A percentile compares a stretch with the other conserved stretches of the same genome.
Conservation (phyloP, 2,329 filamentous ascomycete genomes). For the Colletotrichum incanum region DNA sequence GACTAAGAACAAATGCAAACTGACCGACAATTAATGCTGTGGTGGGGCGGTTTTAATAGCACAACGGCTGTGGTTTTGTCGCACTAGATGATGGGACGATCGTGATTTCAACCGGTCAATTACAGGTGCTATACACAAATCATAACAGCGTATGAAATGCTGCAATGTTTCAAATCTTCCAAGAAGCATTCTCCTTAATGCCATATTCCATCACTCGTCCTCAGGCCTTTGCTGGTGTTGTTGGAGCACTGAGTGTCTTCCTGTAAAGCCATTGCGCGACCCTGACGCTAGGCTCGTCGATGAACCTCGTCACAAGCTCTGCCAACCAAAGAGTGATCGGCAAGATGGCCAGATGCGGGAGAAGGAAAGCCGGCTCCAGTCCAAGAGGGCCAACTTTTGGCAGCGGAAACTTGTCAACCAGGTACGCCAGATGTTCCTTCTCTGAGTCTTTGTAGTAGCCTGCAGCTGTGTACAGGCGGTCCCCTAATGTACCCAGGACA, state of each 20-base stretch:
- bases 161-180: background rate
- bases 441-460: slow-evolving; percentile 69
- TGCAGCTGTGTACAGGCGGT: slow-evolving; percentile 74
- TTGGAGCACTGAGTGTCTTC: slow-evolving; percentile 52
- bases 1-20: background rate
- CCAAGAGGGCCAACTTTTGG: slow-evolving; percentile 71
- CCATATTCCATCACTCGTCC: background rate
- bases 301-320: slow-evolving; percentile 67
- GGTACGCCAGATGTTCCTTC: slow-evolving; percentile 66
- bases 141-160: background rate
- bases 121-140: background rate
- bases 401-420: slow-evolving; percentile 71
- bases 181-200: background rate
- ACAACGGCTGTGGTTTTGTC: background rate
- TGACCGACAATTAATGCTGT: background rate
- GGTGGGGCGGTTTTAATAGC: background rate
- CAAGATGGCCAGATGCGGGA: slow-evolving; percentile 72
- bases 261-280: slow-evolving; percentile 72
- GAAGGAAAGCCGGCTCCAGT: slow-evolving; percentile 72
- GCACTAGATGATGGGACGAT: too few relatives aligned
- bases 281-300: slow-evolving; percentile 74
- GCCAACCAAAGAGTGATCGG: slow-evolving; percentile 73
- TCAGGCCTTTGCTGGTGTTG: slow-evolving; percentile 2
- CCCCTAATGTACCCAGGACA: slow-evolving; percentile 63
- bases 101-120: background rate